Conservation (phyloP, 805 yeast genomes). For the Metschnikowia lachancei region DNA sequence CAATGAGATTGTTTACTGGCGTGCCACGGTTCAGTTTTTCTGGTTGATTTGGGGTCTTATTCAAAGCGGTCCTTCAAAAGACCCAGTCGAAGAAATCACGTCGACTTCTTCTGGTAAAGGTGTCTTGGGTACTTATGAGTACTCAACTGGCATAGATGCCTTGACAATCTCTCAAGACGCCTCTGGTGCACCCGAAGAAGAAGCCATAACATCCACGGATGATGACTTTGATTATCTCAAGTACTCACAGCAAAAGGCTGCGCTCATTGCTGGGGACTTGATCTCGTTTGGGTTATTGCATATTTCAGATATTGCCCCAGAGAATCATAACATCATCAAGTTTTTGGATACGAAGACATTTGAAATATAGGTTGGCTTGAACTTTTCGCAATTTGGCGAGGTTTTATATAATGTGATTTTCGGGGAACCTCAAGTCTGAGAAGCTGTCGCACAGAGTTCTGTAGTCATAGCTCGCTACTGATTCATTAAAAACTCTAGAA, state of each 20-base stretch:
- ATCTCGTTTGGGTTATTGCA: conserved; percentile 53
- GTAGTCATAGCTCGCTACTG: too few relatives aligned
- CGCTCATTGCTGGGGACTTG: conserved; percentile 72
- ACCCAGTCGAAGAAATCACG: conserved; percentile 17
- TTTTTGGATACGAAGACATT: conserved; percentile 33
- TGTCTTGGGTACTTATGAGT: conserved; percentile 40
- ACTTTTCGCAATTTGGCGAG: background rate
- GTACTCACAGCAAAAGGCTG: conserved; percentile 74
- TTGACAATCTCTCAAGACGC: conserved; percentile 24
- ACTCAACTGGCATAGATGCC: conserved; percentile 52
- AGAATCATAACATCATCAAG: conserved; percentile 32
- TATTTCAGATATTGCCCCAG: conserved; percentile 27
- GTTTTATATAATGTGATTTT: background rate
- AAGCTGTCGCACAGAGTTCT: too few relatives aligned
- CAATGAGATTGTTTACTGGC: conserved; percentile 71
- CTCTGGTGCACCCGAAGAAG: conserved; percentile 25
- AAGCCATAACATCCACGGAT: conserved; percentile 38
- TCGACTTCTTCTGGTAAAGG: conserved; percentile 31
- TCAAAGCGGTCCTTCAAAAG: conserved; percentile 54
- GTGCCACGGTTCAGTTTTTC: conserved; percentile 70
- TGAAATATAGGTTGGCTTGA: conserved; percentile 8
- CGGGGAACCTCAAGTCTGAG: too few relatives aligned
- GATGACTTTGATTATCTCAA: conserved; percentile 77
- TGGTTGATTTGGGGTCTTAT: conserved; percentile 95
- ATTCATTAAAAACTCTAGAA: too few relatives aligned